Percentiles rank a stretch among this genome's conserved stretches.
phyloP scores from a whole-genome alignment of 2,329 filamentous ascomycete genomes.

The Lachnellula arida region DNA sequence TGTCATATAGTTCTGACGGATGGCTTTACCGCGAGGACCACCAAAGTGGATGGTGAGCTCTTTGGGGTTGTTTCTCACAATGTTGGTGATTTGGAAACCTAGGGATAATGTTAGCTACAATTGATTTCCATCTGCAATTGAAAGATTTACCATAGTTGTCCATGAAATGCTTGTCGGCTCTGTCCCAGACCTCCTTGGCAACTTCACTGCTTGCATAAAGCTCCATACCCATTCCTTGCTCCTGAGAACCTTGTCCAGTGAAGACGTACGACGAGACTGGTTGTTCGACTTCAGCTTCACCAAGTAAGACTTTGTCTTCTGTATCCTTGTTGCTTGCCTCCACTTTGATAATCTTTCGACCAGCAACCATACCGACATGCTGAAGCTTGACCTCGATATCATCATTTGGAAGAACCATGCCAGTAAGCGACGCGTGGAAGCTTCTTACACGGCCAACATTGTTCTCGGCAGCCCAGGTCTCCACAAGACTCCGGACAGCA shows the following conservation, averaged over 20 bases:
- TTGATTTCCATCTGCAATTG: not conserved
- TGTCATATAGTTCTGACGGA: constrained; percentile 98
- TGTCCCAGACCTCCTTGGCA: constrained; percentile 96
- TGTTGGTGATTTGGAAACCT: constrained; percentile 96
- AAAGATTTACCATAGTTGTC: constrained; percentile 83
- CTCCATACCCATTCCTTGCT: constrained; percentile 99
- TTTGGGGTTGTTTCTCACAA: constrained; percentile 99
- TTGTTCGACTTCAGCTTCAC: constrained; percentile 96
- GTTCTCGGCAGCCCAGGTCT: constrained; percentile 99
- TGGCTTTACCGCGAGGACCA: constrained; percentile 92
- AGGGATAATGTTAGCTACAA: constrained; percentile 20
- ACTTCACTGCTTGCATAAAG: constrained; percentile 90
- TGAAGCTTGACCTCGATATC: constrained; percentile 91
- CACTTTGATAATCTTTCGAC: constrained; percentile 99
- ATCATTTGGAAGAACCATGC: constrained; percentile 97
- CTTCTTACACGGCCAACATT: constrained; percentile 95
- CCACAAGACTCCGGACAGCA: constrained; percentile 88
- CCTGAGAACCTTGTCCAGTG: constrained; percentile 95
- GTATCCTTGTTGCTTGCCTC: constrained; percentile 94
- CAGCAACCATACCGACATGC: constrained; percentile 95
- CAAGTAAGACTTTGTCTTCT: constrained; percentile 91
- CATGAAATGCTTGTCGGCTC: constrained; percentile 95
- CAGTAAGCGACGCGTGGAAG: constrained; percentile 95
- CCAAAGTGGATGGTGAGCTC: constrained; percentile 98
- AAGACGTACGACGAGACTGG: constrained; percentile 96